Base-by-base conservation (phyloP, 1,284 basidiomycete species). In the Cystobasidium slooffiae region DNA sequence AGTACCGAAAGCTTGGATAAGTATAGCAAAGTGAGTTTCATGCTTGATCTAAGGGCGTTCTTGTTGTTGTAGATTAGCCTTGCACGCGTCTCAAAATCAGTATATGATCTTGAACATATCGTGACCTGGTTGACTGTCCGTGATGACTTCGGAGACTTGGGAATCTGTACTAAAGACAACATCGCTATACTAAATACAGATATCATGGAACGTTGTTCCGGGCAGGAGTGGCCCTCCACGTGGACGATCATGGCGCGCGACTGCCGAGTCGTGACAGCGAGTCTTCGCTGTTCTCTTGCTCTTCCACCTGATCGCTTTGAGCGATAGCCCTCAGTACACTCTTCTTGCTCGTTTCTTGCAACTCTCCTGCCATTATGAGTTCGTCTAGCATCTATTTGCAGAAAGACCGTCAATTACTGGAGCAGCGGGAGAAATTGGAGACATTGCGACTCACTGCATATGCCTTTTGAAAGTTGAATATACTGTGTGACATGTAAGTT, bases 261-360 rank as follows among this genome's bases (percentile, higher is more conserved):
- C 70, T 73, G n/a, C 72, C 72, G 7, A 69, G 47, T 62, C 72
- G 31, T 46, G 72, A 68, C 31, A 74, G 51, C 14, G 56, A 53
- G 44, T 83, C 82, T 77, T 83, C 82, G 52, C 77, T 78, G 12
- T 81, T 78, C 74, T 83, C 82, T 8, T 81, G 80, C 64, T 83
- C 82, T 58, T 83, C 82, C 44, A 82, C 79, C 6, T 78, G 77
- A 61, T 81, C 80, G 75, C 78, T 80, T 72, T 82, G 81, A 58
- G 90, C 79, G 77, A 92, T 91, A 69, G 92, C 91, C 75, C 92
- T 86, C 65, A 99, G 85, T 6, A 99, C 96, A 5, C 93, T 92
- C 84, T 99, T 99, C 87, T 99, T 99, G 41, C 92, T 95, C 0
- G 95, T 95, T 81, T 99, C 97, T 84, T 99, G 96, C 79, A 99